Base-by-base conservation (phyloP, 768 basidiomycete genomes). In the Leccinum boreale region DNA sequence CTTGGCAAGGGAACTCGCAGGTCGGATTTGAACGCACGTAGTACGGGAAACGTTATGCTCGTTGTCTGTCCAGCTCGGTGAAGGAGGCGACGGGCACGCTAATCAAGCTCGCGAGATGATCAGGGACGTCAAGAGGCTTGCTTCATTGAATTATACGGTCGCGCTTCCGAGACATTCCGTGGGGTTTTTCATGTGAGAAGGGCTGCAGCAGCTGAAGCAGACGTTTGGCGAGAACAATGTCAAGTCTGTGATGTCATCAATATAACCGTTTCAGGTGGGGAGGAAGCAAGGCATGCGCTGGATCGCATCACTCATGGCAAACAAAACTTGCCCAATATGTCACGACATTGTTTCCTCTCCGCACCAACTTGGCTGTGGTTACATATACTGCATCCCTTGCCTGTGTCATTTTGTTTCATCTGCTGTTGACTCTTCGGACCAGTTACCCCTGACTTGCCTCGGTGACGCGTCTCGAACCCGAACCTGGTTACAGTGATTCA, bases 381-480 rank as follows among this genome's bases (percentile, higher is more conserved):
- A 92, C 64, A 58, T 62, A 0, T 90, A 84, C 78, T 92, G 91
- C 65, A 77, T 78, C 17, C 65, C 75, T 0, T 92, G 91, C 58
- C 64, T 92, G 12, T 64, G 71, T 12, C 74, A 77, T 53, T 88
- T 88, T 62, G 73, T 92, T 29, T 71, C 71, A 12, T 80, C 87
- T 1, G 77, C 86, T 1, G 67, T 79, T 26, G 81, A 84, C 28
- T 80, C 76, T 19, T 19, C 42, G 50, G 80, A 79, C 31, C 73
- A 74, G 7, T 86, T 92, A 65, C 89, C 90, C 4, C 67, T 92
- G 33, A 79, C 71, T 7, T 92, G 90, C 63, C 75, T 91, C 0
- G 90, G 86, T 8, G 74, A 83, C 58, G 73, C 0, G 71, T 78
- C 33, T 77, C 69, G 6, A 78, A 92, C 15, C 73, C 88, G 1